These are phyloP conservation scores for Pisolithus microcarpus DNA, from an alignment of 768 basidiomycete species.

Conservation along the genomic window DNA sequence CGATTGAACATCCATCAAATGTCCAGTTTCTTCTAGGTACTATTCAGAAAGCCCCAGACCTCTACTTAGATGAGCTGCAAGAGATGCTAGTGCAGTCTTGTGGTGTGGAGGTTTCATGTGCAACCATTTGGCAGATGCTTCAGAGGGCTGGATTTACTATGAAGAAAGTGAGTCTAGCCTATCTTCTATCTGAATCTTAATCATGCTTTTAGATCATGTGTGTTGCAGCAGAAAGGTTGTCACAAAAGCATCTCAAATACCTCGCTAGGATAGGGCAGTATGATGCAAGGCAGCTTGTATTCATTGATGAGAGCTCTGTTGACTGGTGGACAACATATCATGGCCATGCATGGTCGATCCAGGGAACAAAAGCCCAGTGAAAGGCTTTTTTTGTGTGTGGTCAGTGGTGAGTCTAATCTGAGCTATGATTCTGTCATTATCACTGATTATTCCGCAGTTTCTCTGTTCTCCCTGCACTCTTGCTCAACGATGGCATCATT, in stretches of 20 bases:
- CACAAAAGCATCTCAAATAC: background rate
- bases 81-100: too few relatives aligned
- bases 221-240: background rate
- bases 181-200: background rate
- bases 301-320: slow-evolving; percentile 20
- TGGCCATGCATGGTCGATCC: slow-evolving; percentile 15
- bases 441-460: too few relatives aligned
- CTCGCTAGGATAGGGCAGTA: background rate
- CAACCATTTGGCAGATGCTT: too few relatives aligned
- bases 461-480: too few relatives aligned
- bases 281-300: slow-evolving; percentile 6
- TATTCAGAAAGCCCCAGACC: background rate
- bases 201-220: background rate
- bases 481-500: too few relatives aligned
- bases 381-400: slow-evolving; percentile 15
- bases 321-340: slow-evolving; percentile 17
- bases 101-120: too few relatives aligned
- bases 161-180: background rate
- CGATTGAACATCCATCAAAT: too few relatives aligned
- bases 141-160: too few relatives aligned
- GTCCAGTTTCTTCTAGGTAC: slow-evolving; percentile 1
- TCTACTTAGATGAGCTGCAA: slow-evolving; percentile 2
- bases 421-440: slow-evolving; percentile 14
- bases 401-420: background rate
- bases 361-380: slow-evolving; percentile 10